Base-by-base conservation (phyloP, 257 asterid genomes). In the Solanum chilense region DNA sequence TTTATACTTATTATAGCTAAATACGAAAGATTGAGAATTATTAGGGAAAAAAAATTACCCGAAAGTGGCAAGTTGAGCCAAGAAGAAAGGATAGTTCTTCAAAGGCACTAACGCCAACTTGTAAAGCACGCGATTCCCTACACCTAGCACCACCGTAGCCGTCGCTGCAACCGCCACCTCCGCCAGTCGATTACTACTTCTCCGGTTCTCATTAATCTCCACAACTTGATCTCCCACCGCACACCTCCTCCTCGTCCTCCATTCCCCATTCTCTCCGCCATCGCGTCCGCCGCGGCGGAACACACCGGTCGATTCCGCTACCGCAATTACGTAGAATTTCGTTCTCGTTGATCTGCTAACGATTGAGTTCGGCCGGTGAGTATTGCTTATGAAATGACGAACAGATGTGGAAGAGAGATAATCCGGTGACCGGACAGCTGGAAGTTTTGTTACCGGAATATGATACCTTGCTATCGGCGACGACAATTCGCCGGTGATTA, bases 11-110 rank as follows among this genome's bases (percentile, higher is more conserved):
- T 29, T 29, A 29, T 29, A 29, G 31, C 31, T 29, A 29, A 29
- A 70, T 70, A 49, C 0, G 2, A 52, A 18, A 52, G 5, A 0
- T 2, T 0, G 9, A 20, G 52, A 4, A 12, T 1, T 45, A 0
- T 45, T 12, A 1, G 0, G 52, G 12, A 45, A 45, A 45, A 16
- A 23, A 21, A n/a, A 27, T 27, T 93, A 96, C 99, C 98, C 99
- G 90, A 96, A 91, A 76, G 99, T 96, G 87, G 99, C 98, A 83
- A 96, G 91, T 91, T 96, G 98, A 75, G 99, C 99, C n/a, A 96
- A 95, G 44, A 96, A 95, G 91, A 96, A 96, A 0, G 99, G 99
- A 88, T 96, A 93, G 31, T 87, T 95, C 89, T 93, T 95, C 47
- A 96, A 95, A 87, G 99, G 99, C 44, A 95, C 97, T 70, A 96